Base-by-base conservation (phyloP, 108 stramenopile genomes). In the Skeletonema tropicum region DNA sequence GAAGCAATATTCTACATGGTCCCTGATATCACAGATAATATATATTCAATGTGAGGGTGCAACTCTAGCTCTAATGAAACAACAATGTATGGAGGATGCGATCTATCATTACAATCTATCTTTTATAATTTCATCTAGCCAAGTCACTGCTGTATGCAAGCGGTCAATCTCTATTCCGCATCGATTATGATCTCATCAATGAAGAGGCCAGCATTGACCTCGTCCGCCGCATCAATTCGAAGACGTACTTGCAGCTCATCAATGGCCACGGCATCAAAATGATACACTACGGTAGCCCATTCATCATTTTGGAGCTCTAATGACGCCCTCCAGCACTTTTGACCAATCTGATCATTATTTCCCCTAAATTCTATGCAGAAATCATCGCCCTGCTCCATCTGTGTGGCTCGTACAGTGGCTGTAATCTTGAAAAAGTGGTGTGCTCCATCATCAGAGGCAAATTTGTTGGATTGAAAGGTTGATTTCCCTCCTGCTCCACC, bases 121-220 rank as follows among this genome's bases (percentile, higher is more conserved):
- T 17, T 48, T 17, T 19, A 38, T 38, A 7, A 7, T 38, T 9
- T 38, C 36, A 38, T 38, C 7, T 38, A 38, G 36, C 36, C 7
- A 38, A 38, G 36, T 38, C 36, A n/a, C 46, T 48, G 46, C 46
- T 17, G 3, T 17, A 4, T 3, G n/a, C 4, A 42, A 42, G 14
- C 41, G 15, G 41, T 42, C 49, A 21, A 21, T 33, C 23, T 9
- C 61, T 36, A 32, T 62, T 62, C 38, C n/a, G 38, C 61, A 17
- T 62, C 61, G 19, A 62, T 62, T 23, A 7, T 62, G 3, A 62
- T 39, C 61, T 62, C 39, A 39, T 62, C 61, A 19, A 62, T 36
- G 9, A 62, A 23, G 0, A 62, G 21, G 6, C 49, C 61, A 39
- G 32, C 39, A 8, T 35, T 23, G 7, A 6, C 61, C 38, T 17